phyloP scores from a whole-genome alignment of 371 early-diverging fungal species.

The Apophysomyces ossiformis region DNA sequence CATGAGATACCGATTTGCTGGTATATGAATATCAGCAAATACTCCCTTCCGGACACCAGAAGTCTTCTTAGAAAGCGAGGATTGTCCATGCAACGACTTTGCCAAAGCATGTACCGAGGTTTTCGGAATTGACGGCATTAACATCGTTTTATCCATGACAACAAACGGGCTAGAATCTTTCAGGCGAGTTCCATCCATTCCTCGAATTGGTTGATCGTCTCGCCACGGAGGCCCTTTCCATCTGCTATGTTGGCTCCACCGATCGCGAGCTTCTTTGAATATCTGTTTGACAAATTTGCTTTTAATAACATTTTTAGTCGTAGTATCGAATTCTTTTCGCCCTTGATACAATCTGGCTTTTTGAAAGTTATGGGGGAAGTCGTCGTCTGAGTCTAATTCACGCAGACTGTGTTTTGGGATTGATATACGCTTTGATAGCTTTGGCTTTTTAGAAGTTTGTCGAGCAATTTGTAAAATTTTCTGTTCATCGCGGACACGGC shows the following conservation, averaged over 20 bases:
- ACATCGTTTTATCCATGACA: constrained; percentile 7
- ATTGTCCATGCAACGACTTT: neutral
- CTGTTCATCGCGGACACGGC: constrained; percentile 12
- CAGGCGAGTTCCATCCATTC: neutral
- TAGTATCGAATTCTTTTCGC: constrained; percentile 9
- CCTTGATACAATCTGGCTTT: constrained; percentile 8
- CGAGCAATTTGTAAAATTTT: constrained; percentile 9
- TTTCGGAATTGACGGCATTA: constrained; percentile 10
- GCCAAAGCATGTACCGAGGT: neutral
- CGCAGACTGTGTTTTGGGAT: constrained; percentile 20
- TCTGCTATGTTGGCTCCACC: constrained; percentile 11
- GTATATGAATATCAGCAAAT: constrained; percentile 66
- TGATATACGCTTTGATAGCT: constrained; percentile 29
- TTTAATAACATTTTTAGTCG: constrained; percentile 21
- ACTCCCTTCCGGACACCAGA: constrained; percentile 47
- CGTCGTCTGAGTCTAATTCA: constrained; percentile 14
- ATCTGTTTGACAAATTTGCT: constrained; percentile 21
- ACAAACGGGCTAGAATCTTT: constrained; percentile 5
- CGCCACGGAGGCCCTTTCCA: neutral
- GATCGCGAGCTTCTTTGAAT: constrained; percentile 17
- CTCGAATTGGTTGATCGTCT: constrained; percentile 6
- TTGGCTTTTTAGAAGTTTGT: constrained; percentile 25
- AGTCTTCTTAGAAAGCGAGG: constrained; percentile 5
- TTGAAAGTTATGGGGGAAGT: neutral
- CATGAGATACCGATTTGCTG: constrained; percentile 60